A percentile compares a stretch with the other conserved stretches of the same genome.
Conservation (phyloP, 2,329 filamentous ascomycete species). For the Calonectria leucothoes region DNA sequence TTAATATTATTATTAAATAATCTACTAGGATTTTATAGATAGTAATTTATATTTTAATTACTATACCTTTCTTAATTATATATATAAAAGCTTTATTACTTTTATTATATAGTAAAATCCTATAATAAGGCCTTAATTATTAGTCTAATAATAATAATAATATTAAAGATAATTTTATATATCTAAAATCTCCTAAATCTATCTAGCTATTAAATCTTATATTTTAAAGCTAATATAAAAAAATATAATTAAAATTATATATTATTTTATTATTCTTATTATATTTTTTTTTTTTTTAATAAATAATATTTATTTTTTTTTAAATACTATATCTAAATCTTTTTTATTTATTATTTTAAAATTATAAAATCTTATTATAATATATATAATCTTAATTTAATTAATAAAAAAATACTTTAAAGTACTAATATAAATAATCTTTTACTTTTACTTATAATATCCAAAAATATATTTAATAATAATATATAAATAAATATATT, state of each 20-base stretch:
- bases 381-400: background rate
- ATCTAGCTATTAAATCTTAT: background rate
- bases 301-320: background rate
- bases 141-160: background rate
- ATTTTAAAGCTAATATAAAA: background rate
- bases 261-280: background rate
- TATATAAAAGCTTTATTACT: no score
- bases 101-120: no score
- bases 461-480: background rate
- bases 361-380: background rate
- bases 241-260: background rate
- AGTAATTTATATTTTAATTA: no score
- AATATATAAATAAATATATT: background rate
- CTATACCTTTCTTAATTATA: no score
- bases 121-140: no score
- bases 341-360: background rate
- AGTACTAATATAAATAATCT: background rate
- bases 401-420: background rate
- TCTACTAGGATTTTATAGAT: no score
- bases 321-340: background rate
- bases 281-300: background rate
- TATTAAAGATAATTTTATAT: background rate
- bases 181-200: background rate
- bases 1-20: no score
- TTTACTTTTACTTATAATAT: background rate